Conservation (phyloP, 495 filamentous ascomycete genomes). For the Mytilinidion resinicola region DNA sequence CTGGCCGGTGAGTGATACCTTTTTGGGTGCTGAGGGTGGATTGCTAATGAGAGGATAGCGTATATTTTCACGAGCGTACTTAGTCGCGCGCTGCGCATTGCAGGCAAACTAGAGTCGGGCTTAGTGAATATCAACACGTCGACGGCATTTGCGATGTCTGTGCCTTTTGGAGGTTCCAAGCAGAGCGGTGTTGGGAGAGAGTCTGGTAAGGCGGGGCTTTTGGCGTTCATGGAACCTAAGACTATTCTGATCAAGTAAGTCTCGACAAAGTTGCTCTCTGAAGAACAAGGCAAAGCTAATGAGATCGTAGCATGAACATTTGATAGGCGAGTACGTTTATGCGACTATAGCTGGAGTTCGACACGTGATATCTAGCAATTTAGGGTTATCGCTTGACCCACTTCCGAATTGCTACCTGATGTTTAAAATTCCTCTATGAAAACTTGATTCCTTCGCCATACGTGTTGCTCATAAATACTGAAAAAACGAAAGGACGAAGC, state of each 20-base stretch:
- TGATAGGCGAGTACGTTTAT: no score
- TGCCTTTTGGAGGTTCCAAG: conserved; percentile 50
- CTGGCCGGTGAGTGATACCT: conserved; percentile 12
- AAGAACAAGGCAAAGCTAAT: not conserved
- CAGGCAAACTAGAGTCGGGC: conserved; percentile 45
- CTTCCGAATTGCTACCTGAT: no score
- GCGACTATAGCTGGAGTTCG: no score
- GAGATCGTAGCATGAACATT: not conserved
- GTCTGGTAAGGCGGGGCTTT: conserved; percentile 39
- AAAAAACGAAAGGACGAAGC: no score
- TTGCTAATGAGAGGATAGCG: not conserved
- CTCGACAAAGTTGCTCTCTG: not conserved
- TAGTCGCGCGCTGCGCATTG: conserved; percentile 45
- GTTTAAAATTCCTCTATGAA: no score
- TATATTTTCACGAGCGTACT: conserved; percentile 48
- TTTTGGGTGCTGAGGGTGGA: not conserved
- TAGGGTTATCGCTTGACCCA: no score
- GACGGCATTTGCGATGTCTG: conserved; percentile 32
- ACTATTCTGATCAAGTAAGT: conserved; percentile 35
- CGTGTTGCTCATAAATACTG: no score
- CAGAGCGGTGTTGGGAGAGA: conserved; percentile 47
- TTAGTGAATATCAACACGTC: conserved; percentile 51
- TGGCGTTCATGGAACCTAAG: conserved; percentile 43
- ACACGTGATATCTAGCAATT: no score
- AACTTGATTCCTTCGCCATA: no score